These are phyloP conservation scores for Anisodus tanguticus DNA, from an alignment of 257 asterid species.

Conservation along the genomic window DNA sequence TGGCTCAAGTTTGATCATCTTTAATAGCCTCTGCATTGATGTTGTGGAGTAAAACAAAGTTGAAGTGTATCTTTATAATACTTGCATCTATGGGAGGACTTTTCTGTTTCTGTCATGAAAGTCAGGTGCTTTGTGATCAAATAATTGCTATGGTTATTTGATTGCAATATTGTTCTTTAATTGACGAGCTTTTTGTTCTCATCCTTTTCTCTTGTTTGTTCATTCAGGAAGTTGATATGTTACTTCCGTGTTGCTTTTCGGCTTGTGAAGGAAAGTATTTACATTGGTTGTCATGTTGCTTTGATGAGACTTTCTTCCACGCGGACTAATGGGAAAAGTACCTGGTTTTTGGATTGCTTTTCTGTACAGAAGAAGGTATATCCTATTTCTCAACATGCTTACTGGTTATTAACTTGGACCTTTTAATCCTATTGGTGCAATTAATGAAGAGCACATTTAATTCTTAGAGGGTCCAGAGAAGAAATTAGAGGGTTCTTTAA, in stretches of 20 bases:
- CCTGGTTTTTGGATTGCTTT: not conserved
- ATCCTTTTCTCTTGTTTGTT: slow-evolving; percentile 9
- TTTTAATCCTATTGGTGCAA: not conserved
- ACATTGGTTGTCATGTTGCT: not conserved
- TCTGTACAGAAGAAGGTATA: slow-evolving; percentile 19
- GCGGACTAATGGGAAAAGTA: slow-evolving; percentile 4
- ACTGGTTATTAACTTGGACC: not conserved
- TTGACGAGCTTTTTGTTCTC: not conserved
- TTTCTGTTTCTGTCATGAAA: slow-evolving; percentile 8
- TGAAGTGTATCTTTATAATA: slow-evolving; percentile 9
- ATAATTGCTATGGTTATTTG: not conserved
- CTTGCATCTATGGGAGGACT: not conserved
- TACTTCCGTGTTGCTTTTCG: slow-evolving; percentile 9
- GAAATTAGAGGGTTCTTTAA: not conserved
- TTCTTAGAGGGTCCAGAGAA: not conserved
- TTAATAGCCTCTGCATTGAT: slow-evolving; percentile 5
- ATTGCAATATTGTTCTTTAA: not conserved
- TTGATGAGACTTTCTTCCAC: not conserved
- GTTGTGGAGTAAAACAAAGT: slow-evolving; percentile 9
- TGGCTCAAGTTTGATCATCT: not conserved
- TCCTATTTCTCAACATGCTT: not conserved
- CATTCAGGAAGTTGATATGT: slow-evolving; percentile 24
- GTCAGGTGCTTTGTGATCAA: slow-evolving; percentile 25
- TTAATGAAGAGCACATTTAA: not conserved
- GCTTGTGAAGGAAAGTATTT: not conserved